phyloP scores from a whole-genome alignment of 345 rosid genomes.

The Physaria fendleri region DNA sequence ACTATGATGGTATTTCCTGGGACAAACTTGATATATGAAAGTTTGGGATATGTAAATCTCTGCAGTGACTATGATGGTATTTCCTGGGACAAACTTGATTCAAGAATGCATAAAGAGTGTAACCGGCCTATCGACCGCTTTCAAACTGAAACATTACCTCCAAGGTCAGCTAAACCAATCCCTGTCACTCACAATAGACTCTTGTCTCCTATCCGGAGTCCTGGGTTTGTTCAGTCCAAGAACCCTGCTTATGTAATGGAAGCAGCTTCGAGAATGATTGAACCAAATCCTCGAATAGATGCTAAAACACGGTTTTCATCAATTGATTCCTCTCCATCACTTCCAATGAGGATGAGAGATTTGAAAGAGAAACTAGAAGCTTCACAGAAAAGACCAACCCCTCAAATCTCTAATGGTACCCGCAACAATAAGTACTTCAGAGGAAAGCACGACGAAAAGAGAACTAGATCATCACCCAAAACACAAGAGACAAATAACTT shows the following conservation, averaged over 20 bases:
- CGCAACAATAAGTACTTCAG: slow-evolving; percentile 5
- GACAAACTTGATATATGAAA: slow-evolving; percentile 33
- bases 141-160: slow-evolving; percentile 73
- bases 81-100: slow-evolving; percentile 28
- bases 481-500: slow-evolving; percentile 17
- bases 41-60: slow-evolving; percentile 29
- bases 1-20: slow-evolving; percentile 26
- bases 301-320: slow-evolving; percentile 32
- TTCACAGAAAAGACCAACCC: slow-evolving; percentile 37
- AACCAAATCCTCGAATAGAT: slow-evolving; percentile 44
- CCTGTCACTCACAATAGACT: slow-evolving; percentile 55
- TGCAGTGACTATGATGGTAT: slow-evolving; percentile 22
- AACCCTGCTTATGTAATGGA: slow-evolving; percentile 60
- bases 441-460: slow-evolving; percentile 17
- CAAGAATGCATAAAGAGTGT: slow-evolving; percentile 20
- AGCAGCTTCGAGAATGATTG: slow-evolving; percentile 78
- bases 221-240: slow-evolving; percentile 45
- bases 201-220: slow-evolving; percentile 42
- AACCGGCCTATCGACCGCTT: slow-evolving; percentile 63
- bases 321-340: slow-evolving; percentile 43
- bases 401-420: slow-evolving; percentile 29
- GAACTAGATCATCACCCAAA: not conserved
- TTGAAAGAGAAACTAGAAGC: slow-evolving; percentile 79
- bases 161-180: slow-evolving; percentile 69
- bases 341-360: slow-evolving; percentile 51